Conservation (phyloP, 306 rosid genomes). For the Adenanthera pavonina region DNA sequence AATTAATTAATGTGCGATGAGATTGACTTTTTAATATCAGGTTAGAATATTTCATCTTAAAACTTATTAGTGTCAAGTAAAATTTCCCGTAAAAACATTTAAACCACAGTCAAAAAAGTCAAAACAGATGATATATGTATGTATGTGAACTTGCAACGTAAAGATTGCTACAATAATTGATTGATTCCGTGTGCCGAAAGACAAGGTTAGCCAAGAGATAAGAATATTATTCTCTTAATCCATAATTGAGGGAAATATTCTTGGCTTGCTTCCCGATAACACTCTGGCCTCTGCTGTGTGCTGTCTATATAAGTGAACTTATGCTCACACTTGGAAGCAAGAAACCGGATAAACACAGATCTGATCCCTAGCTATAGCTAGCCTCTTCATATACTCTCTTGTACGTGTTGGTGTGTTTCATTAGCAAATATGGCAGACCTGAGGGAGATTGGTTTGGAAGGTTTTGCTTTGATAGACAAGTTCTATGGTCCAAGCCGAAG, state of each 20-base stretch:
- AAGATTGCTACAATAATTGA: background rate
- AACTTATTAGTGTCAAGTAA: background rate
- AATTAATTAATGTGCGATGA: no score
- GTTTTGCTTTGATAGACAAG: conserved; percentile 13
- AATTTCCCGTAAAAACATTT: background rate
- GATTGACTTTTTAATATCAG: no score
- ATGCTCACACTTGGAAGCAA: background rate
- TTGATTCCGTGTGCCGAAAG: background rate
- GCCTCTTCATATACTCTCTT: no score
- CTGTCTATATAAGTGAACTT: background rate
- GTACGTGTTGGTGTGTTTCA: no score
- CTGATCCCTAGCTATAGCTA: background rate
- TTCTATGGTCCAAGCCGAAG: background rate
- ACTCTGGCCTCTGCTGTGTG: background rate
- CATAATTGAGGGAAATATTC: background rate
- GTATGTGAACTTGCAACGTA: background rate
- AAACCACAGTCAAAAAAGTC: background rate
- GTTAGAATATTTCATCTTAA: no score
- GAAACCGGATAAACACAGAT: background rate
- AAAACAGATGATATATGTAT: background rate
- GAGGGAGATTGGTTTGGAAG: background rate
- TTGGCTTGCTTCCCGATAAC: background rate
- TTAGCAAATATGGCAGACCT: background rate
- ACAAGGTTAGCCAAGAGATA: background rate
- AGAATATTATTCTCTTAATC: background rate